Evolutionary conservation across 148 eudicot genomes (phyloP), one percentile per base, ranked within the genome.

Genomic region (Rhododendron vialii): DNA sequence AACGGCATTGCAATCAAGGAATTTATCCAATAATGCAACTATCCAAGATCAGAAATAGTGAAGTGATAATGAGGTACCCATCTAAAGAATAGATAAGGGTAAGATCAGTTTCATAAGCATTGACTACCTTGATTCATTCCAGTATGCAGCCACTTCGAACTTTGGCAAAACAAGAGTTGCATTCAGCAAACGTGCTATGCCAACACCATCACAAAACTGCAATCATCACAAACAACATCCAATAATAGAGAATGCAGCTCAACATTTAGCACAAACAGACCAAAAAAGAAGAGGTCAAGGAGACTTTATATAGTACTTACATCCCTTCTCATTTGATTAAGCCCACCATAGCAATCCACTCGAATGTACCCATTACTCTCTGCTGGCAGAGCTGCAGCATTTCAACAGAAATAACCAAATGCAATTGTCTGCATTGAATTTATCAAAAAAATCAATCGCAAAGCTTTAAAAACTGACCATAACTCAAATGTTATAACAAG

Each of bases 271-370:
- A 36, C 30, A 22, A 81, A 65, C 36, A 24, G 3, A 22, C 18
- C 36, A 50, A 15, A 78, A 67, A 82, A 38, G 79, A 85, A 86
- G 57, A 69, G 83, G 14, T 77, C 20, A 50, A 36, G 14, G 26
- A 10, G 63, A 81, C 1, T 24, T 24, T 14, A 30, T 24, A 17
- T 22, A 81, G 65, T 78, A 81, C 99, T 93, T 85, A 97, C 99
- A 92, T 97, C 99, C 90, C 99, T 90, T 86, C 98, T 92, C 96
- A 97, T 93, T 86, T 95, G 99, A 89, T 97, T 97, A 87, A 97
- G 99, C 78, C 99, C 99, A 45, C 99, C 99, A 90, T 95, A 97
- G 91, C 99, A 97, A 90, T 95, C 99, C 93, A 97, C 98, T 71
- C 99, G 94, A 81, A 97, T 91, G 89, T 91, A 97, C 81, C 99